Percentiles rank a stretch among this genome's conserved stretches.
Conservation (phyloP, 2,329 filamentous ascomycete genomes). For the Xenoacremonium recifei region DNA sequence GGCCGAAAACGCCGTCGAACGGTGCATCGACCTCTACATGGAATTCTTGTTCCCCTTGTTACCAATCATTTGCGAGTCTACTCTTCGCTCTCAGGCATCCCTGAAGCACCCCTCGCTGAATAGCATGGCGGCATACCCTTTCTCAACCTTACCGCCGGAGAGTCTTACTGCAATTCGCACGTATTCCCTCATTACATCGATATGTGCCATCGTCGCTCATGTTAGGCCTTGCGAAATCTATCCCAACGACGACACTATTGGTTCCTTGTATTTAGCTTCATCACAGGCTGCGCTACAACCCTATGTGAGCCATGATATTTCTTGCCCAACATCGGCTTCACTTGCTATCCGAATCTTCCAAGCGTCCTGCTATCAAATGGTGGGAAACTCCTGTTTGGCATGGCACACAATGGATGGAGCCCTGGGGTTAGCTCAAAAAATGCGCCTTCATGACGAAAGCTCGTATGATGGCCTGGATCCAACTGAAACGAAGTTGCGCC, state of each 20-base stretch:
- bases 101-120: neutral
- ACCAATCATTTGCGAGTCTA: slow-evolving; percentile 3
- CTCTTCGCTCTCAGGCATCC: slow-evolving; percentile 3
- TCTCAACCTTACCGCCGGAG: neutral
- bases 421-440: slow-evolving; percentile 3
- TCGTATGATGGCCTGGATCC: slow-evolving; percentile 5
- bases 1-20: neutral
- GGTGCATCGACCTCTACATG: slow-evolving; percentile 4
- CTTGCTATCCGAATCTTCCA: slow-evolving; percentile 7
- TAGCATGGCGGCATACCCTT: neutral
- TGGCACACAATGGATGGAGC: slow-evolving; percentile 5
- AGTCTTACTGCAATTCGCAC: neutral
- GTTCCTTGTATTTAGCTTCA: slow-evolving; percentile 1
- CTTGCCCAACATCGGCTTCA: slow-evolving; percentile 1
- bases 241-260: slow-evolving; percentile 3
- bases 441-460: slow-evolving; percentile 6
- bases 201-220: slow-evolving; percentile 6
- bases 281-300: slow-evolving; percentile 3
- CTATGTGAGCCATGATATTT: slow-evolving; percentile 2
- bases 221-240: slow-evolving; percentile 2
- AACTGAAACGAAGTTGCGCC: slow-evolving; percentile 6
- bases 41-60: slow-evolving; percentile 3
- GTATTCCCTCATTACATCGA: slow-evolving; percentile 2
- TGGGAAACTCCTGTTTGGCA: slow-evolving; percentile 2
- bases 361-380: slow-evolving; percentile 5